These are phyloP conservation scores for Didymosphaeria variabile DNA, from an alignment of 2,329 filamentous ascomycete genomes.

Conservation along the genomic window DNA sequence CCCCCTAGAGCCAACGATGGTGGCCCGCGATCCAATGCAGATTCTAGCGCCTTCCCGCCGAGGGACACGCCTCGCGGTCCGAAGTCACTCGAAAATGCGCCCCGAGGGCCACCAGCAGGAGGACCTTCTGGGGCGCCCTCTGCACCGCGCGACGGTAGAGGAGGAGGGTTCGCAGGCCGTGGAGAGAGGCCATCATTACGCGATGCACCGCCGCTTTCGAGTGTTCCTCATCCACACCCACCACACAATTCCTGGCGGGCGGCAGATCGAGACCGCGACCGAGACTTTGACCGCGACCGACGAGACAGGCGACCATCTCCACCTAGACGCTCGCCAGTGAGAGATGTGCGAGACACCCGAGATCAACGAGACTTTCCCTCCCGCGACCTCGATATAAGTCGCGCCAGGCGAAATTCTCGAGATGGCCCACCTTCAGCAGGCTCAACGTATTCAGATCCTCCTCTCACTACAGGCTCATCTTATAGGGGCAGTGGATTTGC, in stretches of 20 bases:
- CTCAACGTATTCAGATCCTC: conserved; percentile 74
- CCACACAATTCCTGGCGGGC: conserved; percentile 61
- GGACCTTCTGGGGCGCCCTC: conserved; percentile 42
- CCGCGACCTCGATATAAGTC: conserved; percentile 71
- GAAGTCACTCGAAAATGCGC: conserved; percentile 76
- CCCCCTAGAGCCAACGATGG: conserved; percentile 56
- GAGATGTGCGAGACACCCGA: conserved; percentile 63
- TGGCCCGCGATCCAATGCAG: conserved; percentile 37
- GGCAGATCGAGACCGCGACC: conserved; percentile 65
- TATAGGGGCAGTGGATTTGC: conserved; percentile 63
- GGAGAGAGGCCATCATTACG: conserved; percentile 70
- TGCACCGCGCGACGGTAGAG: conserved; percentile 63
- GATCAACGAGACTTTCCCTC: conserved; percentile 70
- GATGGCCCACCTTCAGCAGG: conserved; percentile 78
- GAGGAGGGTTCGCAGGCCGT: conserved; percentile 66
- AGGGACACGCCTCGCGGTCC: conserved; percentile 81
- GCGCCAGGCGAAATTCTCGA: conserved; percentile 73
- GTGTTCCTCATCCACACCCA: conserved; percentile 44
- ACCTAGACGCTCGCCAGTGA: conserved; percentile 70
- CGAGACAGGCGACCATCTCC: conserved; percentile 69
- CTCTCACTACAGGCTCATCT: conserved; percentile 64
- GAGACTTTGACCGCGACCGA: conserved; percentile 62
- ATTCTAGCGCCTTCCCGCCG: conserved; percentile 39
- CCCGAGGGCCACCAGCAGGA: conserved; percentile 49
- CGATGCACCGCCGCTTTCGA: conserved; percentile 62